Evolutionary conservation across 2,329 filamentous ascomycete genomes (phyloP), one percentile per base, ranked within the genome.

Genomic region (Aaosphaeria pasadenensis): DNA sequence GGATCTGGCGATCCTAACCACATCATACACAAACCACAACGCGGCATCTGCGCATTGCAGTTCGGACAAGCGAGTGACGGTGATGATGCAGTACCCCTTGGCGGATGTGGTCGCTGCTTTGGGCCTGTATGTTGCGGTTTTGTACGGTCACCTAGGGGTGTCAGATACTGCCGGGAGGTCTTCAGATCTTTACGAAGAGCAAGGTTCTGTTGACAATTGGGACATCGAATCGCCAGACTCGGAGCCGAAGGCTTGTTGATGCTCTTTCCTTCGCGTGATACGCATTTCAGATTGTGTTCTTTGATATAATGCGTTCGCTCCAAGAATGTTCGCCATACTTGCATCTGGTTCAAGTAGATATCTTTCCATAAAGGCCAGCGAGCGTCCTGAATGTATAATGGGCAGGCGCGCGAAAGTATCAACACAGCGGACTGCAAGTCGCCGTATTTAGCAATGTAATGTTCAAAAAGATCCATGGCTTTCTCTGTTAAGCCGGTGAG

Each of bases 371-470:
- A 83, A 7, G 79, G 77, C 71, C 86, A 89, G 54, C 89, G 85
- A 39, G 86, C 75, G 66, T 94, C 89, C 67, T 87, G 82, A 55
- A 92, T 84, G 68, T 89, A 92, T 6, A 84, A 79, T 0, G 89
- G 89, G 48, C 84, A 82, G 56, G 86, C 87, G 65, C 88, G 85
- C 9, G 86, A 86, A 48, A 88, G 81, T 50, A 89, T 81, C 2
- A 94, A 76, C 0, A 88, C 86, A 1, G 88, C 87, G 1, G 88
- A 91, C 71, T 95, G 89, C 28, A 89, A 78, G 66, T 92, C 89
- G 62, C 84, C 79, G 65, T 87, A 90, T 56, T 86, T 87, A 57
- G 85, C 79, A 41, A 94, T 80, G 67, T 91, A 90, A 44, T 83
- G 82, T 51, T 88, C 86, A 50, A 92, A 81, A 13, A 94, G 82